phyloP scores from a whole-genome alignment of 208 protist species.

The Phytomonas sp. region DNA sequence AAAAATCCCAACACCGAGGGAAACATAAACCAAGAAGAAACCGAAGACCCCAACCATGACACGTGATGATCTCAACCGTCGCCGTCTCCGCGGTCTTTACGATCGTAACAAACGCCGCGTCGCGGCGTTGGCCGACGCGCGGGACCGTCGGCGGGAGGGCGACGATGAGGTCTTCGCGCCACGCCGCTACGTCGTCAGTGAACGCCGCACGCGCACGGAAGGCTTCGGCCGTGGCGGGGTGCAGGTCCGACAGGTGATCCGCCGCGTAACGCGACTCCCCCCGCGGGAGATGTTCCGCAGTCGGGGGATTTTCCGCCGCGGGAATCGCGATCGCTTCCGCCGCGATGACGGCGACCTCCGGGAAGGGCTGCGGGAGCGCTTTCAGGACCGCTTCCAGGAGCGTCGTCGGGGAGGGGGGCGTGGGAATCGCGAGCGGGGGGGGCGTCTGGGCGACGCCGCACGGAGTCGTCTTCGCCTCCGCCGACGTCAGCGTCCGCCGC shows the following conservation, averaged over 20 bases:
- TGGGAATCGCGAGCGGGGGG: not conserved
- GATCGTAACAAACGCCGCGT: conserved; percentile 74
- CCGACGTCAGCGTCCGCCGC: conserved; percentile 7
- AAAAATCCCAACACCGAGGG: too few species aligned
- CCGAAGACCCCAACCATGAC: too few species aligned
- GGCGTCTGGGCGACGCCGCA: not conserved
- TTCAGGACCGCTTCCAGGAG: conserved; percentile 17
- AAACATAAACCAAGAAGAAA: too few species aligned
- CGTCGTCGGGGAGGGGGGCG: conserved; percentile 10
- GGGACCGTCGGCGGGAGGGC: conserved; percentile 42
- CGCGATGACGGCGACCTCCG: conserved; percentile 69
- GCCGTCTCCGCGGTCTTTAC: conserved; percentile 70
- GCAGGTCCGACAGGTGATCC: conserved; percentile 50
- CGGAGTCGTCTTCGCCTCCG: conserved; percentile 7
- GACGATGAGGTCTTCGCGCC: conserved; percentile 46
- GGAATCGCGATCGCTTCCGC: conserved; percentile 58
- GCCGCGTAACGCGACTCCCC: conserved; percentile 10
- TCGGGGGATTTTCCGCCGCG: conserved; percentile 46
- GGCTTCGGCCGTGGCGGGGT: conserved; percentile 74
- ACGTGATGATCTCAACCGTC: conserved; percentile 65
- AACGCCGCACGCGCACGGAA: conserved; percentile 53
- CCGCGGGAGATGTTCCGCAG: conserved; percentile 49
- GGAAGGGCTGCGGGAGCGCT: conserved; percentile 47
- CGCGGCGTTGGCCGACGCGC: conserved; percentile 57
- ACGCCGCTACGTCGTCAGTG: conserved; percentile 73